A percentile compares a stretch with the other conserved stretches of the same genome.
These are phyloP conservation scores for Alternaria gaisen DNA, from an alignment of 2,329 filamentous ascomycete species.

Conservation along the genomic window DNA sequence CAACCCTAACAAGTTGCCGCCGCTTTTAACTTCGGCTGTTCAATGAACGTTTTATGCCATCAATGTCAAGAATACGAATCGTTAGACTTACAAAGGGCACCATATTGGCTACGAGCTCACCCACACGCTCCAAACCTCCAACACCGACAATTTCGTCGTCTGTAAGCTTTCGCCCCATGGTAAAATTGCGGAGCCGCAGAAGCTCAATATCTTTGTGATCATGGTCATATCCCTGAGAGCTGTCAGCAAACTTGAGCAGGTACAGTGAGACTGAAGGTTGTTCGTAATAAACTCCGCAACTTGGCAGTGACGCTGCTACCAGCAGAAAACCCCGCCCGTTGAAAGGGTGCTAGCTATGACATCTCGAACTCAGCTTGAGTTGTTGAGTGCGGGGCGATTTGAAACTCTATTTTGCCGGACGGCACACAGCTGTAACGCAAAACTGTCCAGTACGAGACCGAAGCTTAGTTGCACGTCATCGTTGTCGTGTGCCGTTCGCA, in stretches of 20 bases:
- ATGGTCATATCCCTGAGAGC: constrained; percentile 72
- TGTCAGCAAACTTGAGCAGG: constrained; percentile 31
- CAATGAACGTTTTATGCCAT: constrained; percentile 8
- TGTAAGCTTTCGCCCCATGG: constrained; percentile 71
- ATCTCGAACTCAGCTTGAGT: constrained; percentile 6
- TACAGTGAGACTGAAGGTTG: constrained; percentile 2
- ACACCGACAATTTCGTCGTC: constrained; percentile 70
- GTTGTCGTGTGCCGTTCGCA: background rate
- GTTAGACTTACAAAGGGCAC: constrained; percentile 76
- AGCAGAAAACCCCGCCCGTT: constrained; percentile 2
- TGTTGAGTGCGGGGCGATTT: constrained; percentile 12
- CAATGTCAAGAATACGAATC: background rate
- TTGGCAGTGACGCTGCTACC: background rate
- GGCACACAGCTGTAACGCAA: constrained; percentile 13
- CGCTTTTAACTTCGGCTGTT: constrained; percentile 1
- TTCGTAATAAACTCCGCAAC: constrained; percentile 3
- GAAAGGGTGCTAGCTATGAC: background rate
- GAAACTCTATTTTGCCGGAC: constrained; percentile 15
- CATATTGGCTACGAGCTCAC: constrained; percentile 71
- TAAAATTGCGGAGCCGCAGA: constrained; percentile 82
- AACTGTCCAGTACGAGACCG: constrained; percentile 8
- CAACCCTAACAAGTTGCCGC: constrained; percentile 19
- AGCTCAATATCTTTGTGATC: constrained; percentile 83
- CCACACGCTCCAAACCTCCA: constrained; percentile 71
- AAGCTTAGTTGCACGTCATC: constrained; percentile 4